phyloP scores from a whole-genome alignment of 331 rosid genomes.

The Saraca asoca region DNA sequence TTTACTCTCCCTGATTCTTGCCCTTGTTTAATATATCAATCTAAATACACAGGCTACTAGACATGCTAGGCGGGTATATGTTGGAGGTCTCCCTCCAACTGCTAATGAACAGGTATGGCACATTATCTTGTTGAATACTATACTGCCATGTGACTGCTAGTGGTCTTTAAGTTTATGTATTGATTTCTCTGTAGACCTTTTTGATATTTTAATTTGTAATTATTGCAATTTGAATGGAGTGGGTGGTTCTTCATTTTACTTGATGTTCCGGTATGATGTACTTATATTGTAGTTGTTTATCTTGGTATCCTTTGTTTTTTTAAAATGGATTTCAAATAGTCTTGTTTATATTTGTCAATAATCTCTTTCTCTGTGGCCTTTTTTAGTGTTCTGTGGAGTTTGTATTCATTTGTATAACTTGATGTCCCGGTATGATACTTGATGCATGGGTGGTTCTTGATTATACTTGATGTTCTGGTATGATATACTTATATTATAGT shows the following conservation, averaged over 20 bases:
- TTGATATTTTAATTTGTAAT: slow-evolving; percentile 2
- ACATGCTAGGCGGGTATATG: slow-evolving; percentile 97
- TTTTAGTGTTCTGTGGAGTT: no score
- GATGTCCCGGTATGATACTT: no score
- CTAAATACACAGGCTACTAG: slow-evolving; percentile 72
- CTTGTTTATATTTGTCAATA: not conserved
- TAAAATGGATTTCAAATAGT: no score
- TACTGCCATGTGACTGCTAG: no score
- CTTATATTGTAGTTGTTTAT: not conserved
- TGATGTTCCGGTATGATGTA: not conserved
- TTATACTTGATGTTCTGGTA: not conserved
- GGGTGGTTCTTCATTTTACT: not conserved
- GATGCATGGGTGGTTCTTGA: no score
- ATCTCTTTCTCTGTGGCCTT: no score
- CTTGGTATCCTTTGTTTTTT: no score
- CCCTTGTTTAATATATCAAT: slow-evolving; percentile 17
- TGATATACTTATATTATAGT: not conserved
- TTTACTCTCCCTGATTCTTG: slow-evolving; percentile 7
- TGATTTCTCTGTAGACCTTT: not conserved
- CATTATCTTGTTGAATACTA: not conserved
- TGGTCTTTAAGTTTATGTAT: not conserved
- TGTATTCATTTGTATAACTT: no score
- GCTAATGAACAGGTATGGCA: slow-evolving; percentile 89
- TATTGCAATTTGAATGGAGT: not conserved
- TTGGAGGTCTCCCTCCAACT: slow-evolving; percentile 97